Percentiles rank a stretch among this genome's conserved stretches.
phyloP scores from a whole-genome alignment of 768 basidiomycete species.

The Cystobasidium tubakii region DNA sequence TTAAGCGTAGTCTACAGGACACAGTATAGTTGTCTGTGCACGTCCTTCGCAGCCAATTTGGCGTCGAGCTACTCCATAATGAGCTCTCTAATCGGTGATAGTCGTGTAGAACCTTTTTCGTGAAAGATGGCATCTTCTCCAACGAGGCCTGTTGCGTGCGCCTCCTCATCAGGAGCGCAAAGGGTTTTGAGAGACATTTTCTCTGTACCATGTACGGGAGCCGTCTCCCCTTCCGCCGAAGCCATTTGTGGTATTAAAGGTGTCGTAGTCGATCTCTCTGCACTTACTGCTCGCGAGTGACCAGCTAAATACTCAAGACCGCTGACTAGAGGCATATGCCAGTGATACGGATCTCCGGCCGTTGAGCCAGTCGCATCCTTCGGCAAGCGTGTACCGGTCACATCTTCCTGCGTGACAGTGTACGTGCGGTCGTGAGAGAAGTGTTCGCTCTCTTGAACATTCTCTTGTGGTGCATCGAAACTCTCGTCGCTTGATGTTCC shows the following conservation, averaged over 20 bases:
- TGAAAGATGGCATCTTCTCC: background rate
- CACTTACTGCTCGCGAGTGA: background rate
- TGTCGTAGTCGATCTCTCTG: background rate
- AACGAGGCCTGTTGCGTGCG: background rate
- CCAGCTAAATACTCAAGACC: constrained; percentile 5
- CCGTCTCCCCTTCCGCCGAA: background rate
- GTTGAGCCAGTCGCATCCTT: background rate
- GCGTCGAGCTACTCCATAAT: too few species aligned
- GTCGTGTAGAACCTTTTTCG: background rate
- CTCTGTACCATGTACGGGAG: background rate
- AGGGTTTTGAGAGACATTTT: background rate
- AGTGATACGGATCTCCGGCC: background rate
- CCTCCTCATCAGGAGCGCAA: background rate
- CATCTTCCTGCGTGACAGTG: background rate
- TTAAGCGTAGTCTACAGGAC: too few species aligned
- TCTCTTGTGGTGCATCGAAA: background rate
- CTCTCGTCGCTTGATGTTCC: background rate
- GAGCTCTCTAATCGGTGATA: background rate
- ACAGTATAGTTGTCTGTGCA: too few species aligned
- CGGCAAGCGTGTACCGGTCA: background rate
- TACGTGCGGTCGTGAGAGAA: background rate
- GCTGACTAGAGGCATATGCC: constrained; percentile 1
- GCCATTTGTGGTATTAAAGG: background rate
- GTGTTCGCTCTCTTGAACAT: background rate
- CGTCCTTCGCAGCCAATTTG: too few species aligned